Evolutionary conservation across 2,329 filamentous ascomycete genomes (phyloP).

Genomic region (Lachnellula suecica): DNA sequence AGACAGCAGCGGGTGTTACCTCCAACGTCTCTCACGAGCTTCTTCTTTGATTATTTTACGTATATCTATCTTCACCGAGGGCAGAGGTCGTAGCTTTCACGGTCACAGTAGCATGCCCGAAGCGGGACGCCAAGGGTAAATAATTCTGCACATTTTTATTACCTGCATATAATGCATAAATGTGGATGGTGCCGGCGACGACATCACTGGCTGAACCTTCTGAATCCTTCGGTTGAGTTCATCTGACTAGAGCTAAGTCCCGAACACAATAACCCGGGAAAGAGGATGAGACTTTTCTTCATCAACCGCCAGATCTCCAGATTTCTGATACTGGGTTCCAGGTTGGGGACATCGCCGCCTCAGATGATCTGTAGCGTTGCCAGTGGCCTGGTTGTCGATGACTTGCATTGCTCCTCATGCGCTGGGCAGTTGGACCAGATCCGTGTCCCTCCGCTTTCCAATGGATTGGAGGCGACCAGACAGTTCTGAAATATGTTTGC

Average conservation of each 20-base stretch:
- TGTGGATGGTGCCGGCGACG: conserved; percentile 2
- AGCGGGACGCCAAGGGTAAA: too few relatives aligned
- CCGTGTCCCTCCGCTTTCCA: neutral
- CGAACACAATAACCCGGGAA: conserved; percentile 1
- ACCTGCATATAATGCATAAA: conserved; percentile 23
- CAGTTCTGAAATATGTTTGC: neutral
- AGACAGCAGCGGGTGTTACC: conserved; percentile 11
- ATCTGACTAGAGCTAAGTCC: neutral
- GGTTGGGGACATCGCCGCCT: neutral
- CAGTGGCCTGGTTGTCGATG: neutral
- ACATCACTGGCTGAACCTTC: conserved; percentile 9
- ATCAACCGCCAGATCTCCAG: neutral
- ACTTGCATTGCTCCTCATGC: neutral
- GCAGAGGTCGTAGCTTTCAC: neutral
- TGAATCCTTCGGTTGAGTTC: conserved; percentile 16
- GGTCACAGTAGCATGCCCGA: neutral
- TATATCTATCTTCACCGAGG: neutral
- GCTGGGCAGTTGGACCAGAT: neutral
- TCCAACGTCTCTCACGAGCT: conserved; percentile 2
- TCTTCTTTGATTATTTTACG: conserved; percentile 1
- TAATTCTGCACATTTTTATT: conserved; percentile 7
- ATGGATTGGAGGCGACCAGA: neutral
- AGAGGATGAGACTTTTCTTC: conserved; percentile 4
- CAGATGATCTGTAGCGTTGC: neutral
- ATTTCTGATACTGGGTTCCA: neutral